phyloP scores from a whole-genome alignment of 75 land plant genomes.

The Pinus tabuliformis region DNA sequence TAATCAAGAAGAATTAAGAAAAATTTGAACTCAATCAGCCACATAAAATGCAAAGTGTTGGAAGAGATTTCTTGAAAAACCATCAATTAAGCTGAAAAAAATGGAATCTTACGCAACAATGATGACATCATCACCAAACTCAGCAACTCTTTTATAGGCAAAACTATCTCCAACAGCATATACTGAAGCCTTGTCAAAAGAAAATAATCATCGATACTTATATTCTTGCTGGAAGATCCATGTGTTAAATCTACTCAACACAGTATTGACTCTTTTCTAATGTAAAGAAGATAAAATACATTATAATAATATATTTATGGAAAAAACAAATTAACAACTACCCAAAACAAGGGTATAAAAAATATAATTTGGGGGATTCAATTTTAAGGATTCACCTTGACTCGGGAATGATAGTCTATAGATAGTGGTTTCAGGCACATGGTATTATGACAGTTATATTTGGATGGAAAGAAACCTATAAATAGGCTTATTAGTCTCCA shows the following conservation, averaged over 20 bases:
- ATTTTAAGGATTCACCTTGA: no score
- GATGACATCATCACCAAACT: constrained; percentile 86
- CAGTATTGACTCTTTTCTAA: background rate
- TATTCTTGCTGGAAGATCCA: no score
- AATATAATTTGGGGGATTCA: no score
- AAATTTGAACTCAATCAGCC: no score
- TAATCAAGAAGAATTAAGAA: constrained; percentile 2
- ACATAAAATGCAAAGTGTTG: background rate
- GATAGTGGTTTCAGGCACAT: no score
- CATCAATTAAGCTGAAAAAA: background rate
- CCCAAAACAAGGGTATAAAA: background rate
- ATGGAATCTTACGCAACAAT: constrained; percentile 79
- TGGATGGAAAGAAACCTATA: no score
- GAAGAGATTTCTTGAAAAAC: background rate
- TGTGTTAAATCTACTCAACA: background rate
- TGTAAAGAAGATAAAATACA: background rate
- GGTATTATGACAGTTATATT: no score
- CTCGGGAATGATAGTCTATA: no score
- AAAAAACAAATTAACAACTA: background rate
- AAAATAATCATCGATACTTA: background rate
- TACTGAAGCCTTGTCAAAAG: constrained; percentile 50
- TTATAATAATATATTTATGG: background rate
- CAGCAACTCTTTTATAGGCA: constrained; percentile 60
- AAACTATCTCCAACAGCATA: constrained; percentile 86
- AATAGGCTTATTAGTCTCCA: no score